A percentile compares a stretch with the other conserved stretches of the same genome.
phyloP scores from a whole-genome alignment of 2,329 filamentous ascomycete species.

The Claviceps sorghi region DNA sequence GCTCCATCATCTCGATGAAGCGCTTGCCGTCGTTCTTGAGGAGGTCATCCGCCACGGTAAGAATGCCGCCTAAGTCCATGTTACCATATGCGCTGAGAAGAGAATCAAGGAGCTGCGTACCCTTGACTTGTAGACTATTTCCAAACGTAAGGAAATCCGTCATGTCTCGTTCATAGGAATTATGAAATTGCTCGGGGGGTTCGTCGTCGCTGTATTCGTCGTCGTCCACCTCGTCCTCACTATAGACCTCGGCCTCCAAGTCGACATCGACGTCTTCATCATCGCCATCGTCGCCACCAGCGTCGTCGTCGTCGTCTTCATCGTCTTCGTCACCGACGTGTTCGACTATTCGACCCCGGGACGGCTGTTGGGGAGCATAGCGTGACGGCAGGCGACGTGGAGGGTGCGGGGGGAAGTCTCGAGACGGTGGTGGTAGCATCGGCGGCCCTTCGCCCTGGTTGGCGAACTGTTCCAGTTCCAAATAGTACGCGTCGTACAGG shows the following conservation, averaged over 20 bases:
- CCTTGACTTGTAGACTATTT: constrained; percentile 89
- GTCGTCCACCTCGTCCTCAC: constrained; percentile 39
- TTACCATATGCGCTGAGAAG: constrained; percentile 31
- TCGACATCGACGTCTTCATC: constrained; percentile 38
- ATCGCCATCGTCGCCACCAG: constrained; percentile 40
- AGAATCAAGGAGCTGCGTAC: constrained; percentile 37
- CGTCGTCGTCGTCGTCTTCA: constrained; percentile 10
- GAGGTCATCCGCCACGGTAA: constrained; percentile 95
- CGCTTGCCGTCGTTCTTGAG: constrained; percentile 98
- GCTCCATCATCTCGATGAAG: constrained; percentile 99
- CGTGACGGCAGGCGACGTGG: constrained; percentile 42
- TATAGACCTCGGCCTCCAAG: constrained; percentile 36
- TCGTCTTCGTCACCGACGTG: constrained; percentile 44
- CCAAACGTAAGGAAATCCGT: constrained; percentile 95
- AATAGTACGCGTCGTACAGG: constrained; percentile 95
- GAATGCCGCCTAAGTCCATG: constrained; percentile 67
- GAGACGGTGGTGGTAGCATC: constrained; percentile 29
- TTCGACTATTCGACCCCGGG: constrained; percentile 59
- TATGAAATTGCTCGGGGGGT: constrained; percentile 53
- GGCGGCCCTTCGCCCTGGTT: constrained; percentile 62
- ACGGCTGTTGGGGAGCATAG: constrained; percentile 53
- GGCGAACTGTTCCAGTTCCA: constrained; percentile 94
- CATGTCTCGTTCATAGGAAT: constrained; percentile 47
- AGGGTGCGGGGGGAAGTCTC: constrained; percentile 46
- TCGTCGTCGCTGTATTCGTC: constrained; percentile 54